Conservation (phyloP, 169 alveolate species). For the Perkinsus olseni region DNA sequence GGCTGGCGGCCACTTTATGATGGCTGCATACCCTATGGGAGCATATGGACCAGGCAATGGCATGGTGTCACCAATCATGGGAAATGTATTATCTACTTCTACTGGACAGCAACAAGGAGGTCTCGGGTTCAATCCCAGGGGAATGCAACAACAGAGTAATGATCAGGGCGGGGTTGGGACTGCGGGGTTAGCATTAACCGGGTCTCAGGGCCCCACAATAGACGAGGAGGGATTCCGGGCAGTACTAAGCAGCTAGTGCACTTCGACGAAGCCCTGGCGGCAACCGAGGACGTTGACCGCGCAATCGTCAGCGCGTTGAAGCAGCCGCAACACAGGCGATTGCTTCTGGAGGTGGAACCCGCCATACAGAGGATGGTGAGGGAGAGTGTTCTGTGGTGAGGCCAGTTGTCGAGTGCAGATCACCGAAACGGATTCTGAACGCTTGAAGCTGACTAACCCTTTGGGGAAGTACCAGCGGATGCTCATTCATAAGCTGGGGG, state of each 20-base stretch:
- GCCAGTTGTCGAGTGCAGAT: background rate
- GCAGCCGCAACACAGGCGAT: background rate
- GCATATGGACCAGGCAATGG: background rate
- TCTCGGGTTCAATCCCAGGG: background rate
- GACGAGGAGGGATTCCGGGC: background rate
- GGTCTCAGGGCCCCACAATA: background rate
- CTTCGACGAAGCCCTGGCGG: background rate
- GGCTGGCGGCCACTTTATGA: background rate
- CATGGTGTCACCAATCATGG: background rate
- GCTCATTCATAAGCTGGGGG: background rate
- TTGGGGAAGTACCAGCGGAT: background rate
- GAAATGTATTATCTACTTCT: background rate
- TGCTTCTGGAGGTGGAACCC: background rate
- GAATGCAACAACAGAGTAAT: background rate
- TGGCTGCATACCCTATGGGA: background rate
- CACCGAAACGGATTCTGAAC: background rate
- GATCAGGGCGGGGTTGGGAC: background rate
- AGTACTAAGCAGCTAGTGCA: background rate
- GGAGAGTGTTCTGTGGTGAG: background rate
- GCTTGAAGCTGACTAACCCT: background rate
- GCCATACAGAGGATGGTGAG: background rate
- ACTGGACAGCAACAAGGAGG: background rate
- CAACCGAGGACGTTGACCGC: background rate
- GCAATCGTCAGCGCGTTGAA: background rate
- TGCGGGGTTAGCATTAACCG: background rate